Percentiles rank a stretch among this genome's conserved stretches.
phyloP scores from a whole-genome alignment of 2,329 filamentous ascomycete species.

The Neoscytalidium dimidiatum region DNA sequence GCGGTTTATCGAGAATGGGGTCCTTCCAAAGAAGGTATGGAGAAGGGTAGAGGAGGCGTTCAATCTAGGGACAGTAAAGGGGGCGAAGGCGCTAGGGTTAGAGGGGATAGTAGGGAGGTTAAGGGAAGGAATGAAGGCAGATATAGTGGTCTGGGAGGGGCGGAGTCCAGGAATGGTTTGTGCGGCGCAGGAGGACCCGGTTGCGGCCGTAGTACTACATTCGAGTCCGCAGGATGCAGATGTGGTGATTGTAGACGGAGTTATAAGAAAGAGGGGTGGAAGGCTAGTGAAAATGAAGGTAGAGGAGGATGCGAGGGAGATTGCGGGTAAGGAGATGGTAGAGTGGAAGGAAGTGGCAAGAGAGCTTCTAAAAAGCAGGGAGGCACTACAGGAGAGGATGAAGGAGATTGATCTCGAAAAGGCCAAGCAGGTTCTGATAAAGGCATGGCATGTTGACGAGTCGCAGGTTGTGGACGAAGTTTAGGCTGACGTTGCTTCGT shows the following conservation, averaged over 20 bases:
- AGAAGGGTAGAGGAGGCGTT: constrained; percentile 50
- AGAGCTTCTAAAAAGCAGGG: constrained; percentile 31
- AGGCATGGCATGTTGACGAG: constrained; percentile 28
- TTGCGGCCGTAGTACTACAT: constrained; percentile 48
- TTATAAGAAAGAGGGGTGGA: constrained; percentile 41
- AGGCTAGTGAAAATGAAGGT: constrained; percentile 30
- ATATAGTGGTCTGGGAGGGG: constrained; percentile 52
- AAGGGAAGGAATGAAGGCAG: constrained; percentile 49
- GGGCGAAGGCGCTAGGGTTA: constrained; percentile 47
- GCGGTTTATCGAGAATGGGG: constrained; percentile 44
- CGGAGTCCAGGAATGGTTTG: constrained; percentile 44
- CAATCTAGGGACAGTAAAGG: constrained; percentile 52
- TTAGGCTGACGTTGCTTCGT: not conserved
- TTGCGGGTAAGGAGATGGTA: constrained; percentile 23
- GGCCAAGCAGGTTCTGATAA: constrained; percentile 22
- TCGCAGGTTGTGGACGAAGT: constrained; percentile 20
- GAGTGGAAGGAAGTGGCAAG: constrained; percentile 35
- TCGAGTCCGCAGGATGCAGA: constrained; percentile 44
- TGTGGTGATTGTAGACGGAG: constrained; percentile 47
- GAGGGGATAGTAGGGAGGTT: constrained; percentile 47
- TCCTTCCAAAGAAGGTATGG: constrained; percentile 49
- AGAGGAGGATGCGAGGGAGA: constrained; percentile 23
- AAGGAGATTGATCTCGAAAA: constrained; percentile 32
- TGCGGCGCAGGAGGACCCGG: constrained; percentile 43
- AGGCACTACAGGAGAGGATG: constrained; percentile 33